A percentile compares a stretch with the other conserved stretches of the same genome.
Conservation (phyloP, 106 monocot species). For the Phalaenopsis equestris region DNA sequence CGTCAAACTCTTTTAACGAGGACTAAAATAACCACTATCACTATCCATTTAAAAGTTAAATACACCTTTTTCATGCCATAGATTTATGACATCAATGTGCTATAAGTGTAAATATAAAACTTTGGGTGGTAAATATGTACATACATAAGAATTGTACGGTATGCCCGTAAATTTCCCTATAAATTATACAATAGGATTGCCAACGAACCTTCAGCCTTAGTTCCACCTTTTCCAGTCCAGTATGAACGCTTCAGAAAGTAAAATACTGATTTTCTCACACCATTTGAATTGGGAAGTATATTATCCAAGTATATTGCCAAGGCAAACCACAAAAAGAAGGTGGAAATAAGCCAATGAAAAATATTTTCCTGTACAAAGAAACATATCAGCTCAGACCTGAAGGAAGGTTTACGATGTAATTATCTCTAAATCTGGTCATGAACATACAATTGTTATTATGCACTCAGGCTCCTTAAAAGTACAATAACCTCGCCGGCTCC, state of each 20-base stretch:
- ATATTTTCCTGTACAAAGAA: slow-evolving; percentile 53
- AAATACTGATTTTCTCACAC: slow-evolving; percentile 71
- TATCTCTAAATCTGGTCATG: neutral
- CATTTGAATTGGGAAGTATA: slow-evolving; percentile 65
- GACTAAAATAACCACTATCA: no score
- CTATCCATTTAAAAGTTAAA: no score
- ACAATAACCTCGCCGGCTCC: slow-evolving; percentile 56
- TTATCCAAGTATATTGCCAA: slow-evolving; percentile 92
- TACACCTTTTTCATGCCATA: no score
- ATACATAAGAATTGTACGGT: no score
- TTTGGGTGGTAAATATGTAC: no score
- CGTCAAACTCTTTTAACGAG: no score
- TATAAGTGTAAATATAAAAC: no score
- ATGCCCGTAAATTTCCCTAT: neutral
- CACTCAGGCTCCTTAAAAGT: slow-evolving; percentile 30
- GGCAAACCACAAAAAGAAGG: slow-evolving; percentile 77
- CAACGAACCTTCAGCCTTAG: slow-evolving; percentile 53
- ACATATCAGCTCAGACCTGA: neutral
- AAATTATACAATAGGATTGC: neutral
- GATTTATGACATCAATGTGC: no score
- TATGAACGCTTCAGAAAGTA: slow-evolving; percentile 77
- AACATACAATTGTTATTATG: slow-evolving; percentile 78
- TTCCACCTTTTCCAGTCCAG: slow-evolving; percentile 81
- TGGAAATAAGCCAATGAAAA: slow-evolving; percentile 66
- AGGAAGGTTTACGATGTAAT: neutral